Base-by-base conservation (phyloP, 2,329 filamentous ascomycete genomes). In the Monosporascus sp. region DNA sequence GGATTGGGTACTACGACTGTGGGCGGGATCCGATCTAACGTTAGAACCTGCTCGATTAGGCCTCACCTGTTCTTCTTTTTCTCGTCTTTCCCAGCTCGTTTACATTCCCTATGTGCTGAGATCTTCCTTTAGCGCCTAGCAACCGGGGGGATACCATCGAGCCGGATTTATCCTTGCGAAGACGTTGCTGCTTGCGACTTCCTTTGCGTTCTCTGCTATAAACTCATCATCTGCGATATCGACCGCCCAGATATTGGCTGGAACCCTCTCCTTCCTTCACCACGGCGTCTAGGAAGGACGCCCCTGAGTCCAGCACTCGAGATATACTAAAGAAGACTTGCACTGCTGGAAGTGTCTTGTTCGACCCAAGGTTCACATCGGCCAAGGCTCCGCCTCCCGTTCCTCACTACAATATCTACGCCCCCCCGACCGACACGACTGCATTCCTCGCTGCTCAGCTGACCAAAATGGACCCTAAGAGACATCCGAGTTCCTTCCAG, bases 401-500 rank as follows among this genome's bases (percentile, higher is more conserved):
- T 25, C 60, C 66, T 14, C 64, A 65, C 56, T 66, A 63, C 57
- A 49, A 53, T 46, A 54, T 65, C 54, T 63, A 60, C 36, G 41
- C 50, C 20, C 48, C 47, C 36, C 31, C 39, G 25, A 38, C 34
- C 22, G n/a, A 47, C 7, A 36, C 48, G 9, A 31, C 27, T 8
- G 27, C 11, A 31, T 31, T 52, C n/a, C n/a, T n/a, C 47, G 49
- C 54, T 52, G 9, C 50, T 52, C 36, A 54, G 42, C 51, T 55
- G 51, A 48, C 54, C 63, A 70, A 55, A 56, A 97, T 97, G 93
- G 93, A 97, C 74, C 89, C 89, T 68, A 89, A 95, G 71, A 81
- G 89, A 66, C 90, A 97, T 67, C 92, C 93, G 52, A 96, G 89
- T 76, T 97, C 93, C 57, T 99, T 99, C 79, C 93, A 97, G 81